Evolutionary conservation across 2,329 filamentous ascomycete species (phyloP), one percentile per base, ranked within the genome.

Genomic region (Beauveria sp.): DNA sequence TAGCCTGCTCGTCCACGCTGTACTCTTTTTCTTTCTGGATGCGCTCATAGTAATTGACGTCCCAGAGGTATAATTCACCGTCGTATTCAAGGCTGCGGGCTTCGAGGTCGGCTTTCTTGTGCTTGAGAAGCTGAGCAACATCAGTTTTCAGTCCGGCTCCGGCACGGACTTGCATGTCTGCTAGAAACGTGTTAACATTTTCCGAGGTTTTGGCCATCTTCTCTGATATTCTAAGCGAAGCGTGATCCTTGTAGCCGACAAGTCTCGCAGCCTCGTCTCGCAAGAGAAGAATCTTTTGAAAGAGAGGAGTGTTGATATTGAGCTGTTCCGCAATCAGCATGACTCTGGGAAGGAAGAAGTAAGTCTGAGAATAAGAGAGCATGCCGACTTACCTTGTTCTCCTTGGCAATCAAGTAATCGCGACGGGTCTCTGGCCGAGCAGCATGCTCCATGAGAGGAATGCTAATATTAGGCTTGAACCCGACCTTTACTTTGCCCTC

Each of bases 401-500:
- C 88, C 68, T 92, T 92, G 18, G 81, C 83, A 64, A 92, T 80
- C 63, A 89, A 88, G 53, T 92, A 79, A 70, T 82, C 84, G 68
- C 83, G 83, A 56, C 90, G 82, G 3, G 85, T 87, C 64, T 89
- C 86, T 16, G 86, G 79, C 67, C 89, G 84, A 68, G 84, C 82
- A 48, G 88, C 89, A 69, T 91, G 92, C 77, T 92, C 92, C 66
- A 91, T 79, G 1, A 88, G 82, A 0, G 90, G 90, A 75, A 92
- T 89, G 44, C 90, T 79, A 70, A 93, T 89, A 1, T 89, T 89
- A 71, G 92, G 92, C 76, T 93, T 93, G 81, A 93, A 93, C 5
- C 84, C 87, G 46, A 94, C 78, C 73, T 84, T 87, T 67, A 91
- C 77, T 70, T 90, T 89, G 66, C 89, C 87, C 70, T 90, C 87